Base-by-base conservation (phyloP, 2,329 filamentous ascomycete genomes). In the Alternaria brassicicola region DNA sequence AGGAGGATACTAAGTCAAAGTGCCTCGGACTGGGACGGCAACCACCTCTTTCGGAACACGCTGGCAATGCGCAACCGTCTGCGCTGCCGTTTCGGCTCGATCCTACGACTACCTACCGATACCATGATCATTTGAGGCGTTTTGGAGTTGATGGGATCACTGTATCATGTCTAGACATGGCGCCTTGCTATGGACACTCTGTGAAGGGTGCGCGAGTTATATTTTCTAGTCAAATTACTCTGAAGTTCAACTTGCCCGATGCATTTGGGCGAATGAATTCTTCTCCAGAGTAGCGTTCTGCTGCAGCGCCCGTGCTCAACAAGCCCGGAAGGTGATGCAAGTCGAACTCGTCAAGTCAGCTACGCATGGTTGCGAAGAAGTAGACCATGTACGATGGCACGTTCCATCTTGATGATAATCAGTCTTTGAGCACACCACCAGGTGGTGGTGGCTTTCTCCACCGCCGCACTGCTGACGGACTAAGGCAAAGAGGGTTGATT, bases 51-150 rank as follows among this genome's bases (percentile, higher is more conserved):
- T 36, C 38, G 43, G 42, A 45, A 41, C 15, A 55, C 36, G 38
- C 49, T 57, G 60, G 59, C 46, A 62, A 61, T 56, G 52, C 58
- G 55, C 55, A 47, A 46, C 58, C 53, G 61, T 61, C 45, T 63
- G 61, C 51, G 63, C 65, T 54, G 59, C 52, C 52, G 64, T 62
- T 62, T 58, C 53, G 55, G 48, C 54, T 63, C 58, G 63, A 64
- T 51, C 57, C 57, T 64, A 68, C 61, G 67, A 69, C 58, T 64
- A 65, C 56, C 65, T 64, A 65, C 65, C 64, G 70, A 74, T 73
- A 72, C 70, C 70, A 73, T 65, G 69, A 71, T 69, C 67, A 68
- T 68, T 65, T 59, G 58, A 67, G 72, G 72, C 70, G 72, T 74
- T 74, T 67, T 57, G 70, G 68, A 66, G 68, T 67, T 71, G 63